Evolutionary conservation across 1,284 basidiomycete species (phyloP).

Genomic region (Naganishia albida): DNA sequence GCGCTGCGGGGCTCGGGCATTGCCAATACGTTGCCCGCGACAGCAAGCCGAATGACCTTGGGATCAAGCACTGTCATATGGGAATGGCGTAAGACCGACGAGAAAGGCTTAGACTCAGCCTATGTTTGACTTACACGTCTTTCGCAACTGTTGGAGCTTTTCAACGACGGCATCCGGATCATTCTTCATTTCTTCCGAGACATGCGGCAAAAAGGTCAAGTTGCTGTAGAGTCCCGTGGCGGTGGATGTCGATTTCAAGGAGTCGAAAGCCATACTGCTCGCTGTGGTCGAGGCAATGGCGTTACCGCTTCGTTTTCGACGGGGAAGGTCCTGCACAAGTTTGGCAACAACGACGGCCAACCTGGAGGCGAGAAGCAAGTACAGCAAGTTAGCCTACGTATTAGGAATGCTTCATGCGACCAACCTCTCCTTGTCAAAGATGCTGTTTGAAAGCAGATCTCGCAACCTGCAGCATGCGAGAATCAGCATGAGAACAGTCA

Average conservation of each 20-base stretch:
- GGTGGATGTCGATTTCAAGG: conserved; percentile 70
- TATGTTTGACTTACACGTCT: conserved; percentile 60
- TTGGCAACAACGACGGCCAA: conserved; percentile 85
- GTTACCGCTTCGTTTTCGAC: conserved; percentile 86
- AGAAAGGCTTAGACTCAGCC: neutral
- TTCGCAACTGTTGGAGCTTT: conserved; percentile 72
- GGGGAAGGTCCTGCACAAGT: conserved; percentile 86
- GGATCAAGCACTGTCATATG: conserved; percentile 52
- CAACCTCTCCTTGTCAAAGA: conserved; percentile 82
- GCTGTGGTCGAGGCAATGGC: conserved; percentile 75
- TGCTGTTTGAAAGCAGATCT: conserved; percentile 79
- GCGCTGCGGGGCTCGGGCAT: conserved; percentile 70
- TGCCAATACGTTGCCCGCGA: conserved; percentile 78
- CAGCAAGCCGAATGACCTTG: conserved; percentile 77
- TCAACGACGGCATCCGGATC: conserved; percentile 69
- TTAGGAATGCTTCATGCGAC: conserved; percentile 37
- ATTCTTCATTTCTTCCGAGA: conserved; percentile 73
- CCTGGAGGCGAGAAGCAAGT: conserved; percentile 56
- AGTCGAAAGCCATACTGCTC: conserved; percentile 67
- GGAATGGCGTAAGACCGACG: neutral
- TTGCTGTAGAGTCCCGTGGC: conserved; percentile 72
- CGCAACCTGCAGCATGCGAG: conserved; percentile 57
- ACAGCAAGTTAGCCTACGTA: too few relatives aligned
- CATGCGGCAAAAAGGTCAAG: conserved; percentile 74
- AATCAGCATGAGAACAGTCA: neutral